Conservation (phyloP, 2,329 filamentous ascomycete genomes). For the Aspergillus udagawae region DNA sequence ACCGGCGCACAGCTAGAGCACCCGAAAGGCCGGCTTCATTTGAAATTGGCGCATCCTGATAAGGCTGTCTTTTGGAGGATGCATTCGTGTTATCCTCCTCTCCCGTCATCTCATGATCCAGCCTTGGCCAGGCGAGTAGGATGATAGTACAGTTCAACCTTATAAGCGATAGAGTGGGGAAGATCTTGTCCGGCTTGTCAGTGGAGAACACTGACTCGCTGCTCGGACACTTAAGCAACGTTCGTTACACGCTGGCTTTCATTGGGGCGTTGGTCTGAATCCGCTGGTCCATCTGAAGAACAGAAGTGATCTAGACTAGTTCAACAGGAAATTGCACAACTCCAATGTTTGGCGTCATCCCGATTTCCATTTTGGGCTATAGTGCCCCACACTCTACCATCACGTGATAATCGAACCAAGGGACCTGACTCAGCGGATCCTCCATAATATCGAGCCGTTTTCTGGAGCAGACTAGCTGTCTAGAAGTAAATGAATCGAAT, state of each 20-base stretch:
- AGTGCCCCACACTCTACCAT: slow-evolving; percentile 5
- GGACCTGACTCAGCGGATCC: slow-evolving; percentile 6
- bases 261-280: slow-evolving; percentile 4
- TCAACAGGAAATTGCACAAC: slow-evolving; percentile 3
- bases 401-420: slow-evolving; percentile 11
- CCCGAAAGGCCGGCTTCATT: neutral
- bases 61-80: slow-evolving; percentile 4
- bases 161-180: slow-evolving; percentile 9
- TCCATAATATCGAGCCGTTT: neutral
- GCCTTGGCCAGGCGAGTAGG: slow-evolving; percentile 2
- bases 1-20: slow-evolving; percentile 3
- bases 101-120: slow-evolving; percentile 27
- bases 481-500: neutral
- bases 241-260: slow-evolving; percentile 4
- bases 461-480: neutral
- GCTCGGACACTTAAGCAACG: slow-evolving; percentile 8
- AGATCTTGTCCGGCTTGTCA: slow-evolving; percentile 4
- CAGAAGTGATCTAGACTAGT: slow-evolving; percentile 3
- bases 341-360: slow-evolving; percentile 20
- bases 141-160: slow-evolving; percentile 9
- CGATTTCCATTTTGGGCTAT: slow-evolving; percentile 18
- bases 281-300: slow-evolving; percentile 5
- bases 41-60: slow-evolving; percentile 4
- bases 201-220: slow-evolving; percentile 9
- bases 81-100: slow-evolving; percentile 19